Base-by-base conservation (phyloP, 768 basidiomycete species). In the Collybia sordida region DNA sequence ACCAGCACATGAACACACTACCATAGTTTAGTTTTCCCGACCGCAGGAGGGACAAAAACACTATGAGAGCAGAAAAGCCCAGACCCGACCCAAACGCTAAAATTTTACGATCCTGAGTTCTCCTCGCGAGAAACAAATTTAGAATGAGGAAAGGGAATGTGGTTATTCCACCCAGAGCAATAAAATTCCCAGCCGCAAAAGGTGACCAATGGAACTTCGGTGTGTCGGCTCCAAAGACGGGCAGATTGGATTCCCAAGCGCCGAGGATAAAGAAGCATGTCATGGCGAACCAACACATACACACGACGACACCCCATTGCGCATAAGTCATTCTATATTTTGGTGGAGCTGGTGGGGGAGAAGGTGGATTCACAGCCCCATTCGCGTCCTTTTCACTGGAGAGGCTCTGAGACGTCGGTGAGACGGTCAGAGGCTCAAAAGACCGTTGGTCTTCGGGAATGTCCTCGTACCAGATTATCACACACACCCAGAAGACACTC, bases 271-370 rank as follows among this genome's bases (percentile, higher is more conserved):
- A 84, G 71, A 86, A 87, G 64, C 77, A 83, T 17, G 80, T 73
- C 80, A 84, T 84, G 40, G 83, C 75, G 58, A 80, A 82, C 79
- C 83, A 87, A 62, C 83, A 86, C 81, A 87, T 85, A 59, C 78
- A 83, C 35, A 72, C 55, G 18, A 79, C 70, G 49, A 82, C 78
- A 19, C 79, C 80, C 75, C 78, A 80, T 51, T 80, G 77, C 6
- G 61, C 51, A 18, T 47, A 46, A 9, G 59, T 34, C 34, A 59
- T 56, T 35, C 49, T 47, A 45, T 49, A 57, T 17, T 19, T 42
- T 12, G 53, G 36, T 19, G 47, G 43, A 24, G 50, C 39, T 5
- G 17, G 23, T n/a, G 37, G 25, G 27, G 43, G 62, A 70, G 70
- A 37, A 74, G 58, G 36, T 71, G 71, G 36, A 5, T 11, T 19